Evolutionary conservation across 495 filamentous ascomycete genomes (phyloP).

Genomic region (Chaetomium fimeti): DNA sequence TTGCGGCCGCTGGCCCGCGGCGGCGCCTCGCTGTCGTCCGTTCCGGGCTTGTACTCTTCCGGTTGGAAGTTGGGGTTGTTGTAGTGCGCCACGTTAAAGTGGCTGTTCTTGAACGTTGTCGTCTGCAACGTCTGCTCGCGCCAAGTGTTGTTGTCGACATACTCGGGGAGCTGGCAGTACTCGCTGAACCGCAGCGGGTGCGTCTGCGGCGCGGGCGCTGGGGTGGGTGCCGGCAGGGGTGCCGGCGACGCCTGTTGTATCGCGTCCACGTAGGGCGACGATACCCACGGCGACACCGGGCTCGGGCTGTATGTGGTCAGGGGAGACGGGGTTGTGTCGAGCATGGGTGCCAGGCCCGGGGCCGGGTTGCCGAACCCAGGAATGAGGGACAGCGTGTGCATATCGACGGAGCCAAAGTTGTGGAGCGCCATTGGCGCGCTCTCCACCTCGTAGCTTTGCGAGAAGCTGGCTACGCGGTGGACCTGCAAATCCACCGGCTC

Average conservation of each 20-base stretch:
- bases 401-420: slow-evolving; percentile 38
- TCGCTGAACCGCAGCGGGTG: slow-evolving; percentile 50
- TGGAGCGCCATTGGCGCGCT: slow-evolving; percentile 42
- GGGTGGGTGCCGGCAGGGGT: slow-evolving; percentile 33
- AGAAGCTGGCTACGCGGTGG: slow-evolving; percentile 45
- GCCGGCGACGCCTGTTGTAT: slow-evolving; percentile 25
- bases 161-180: slow-evolving; percentile 45
- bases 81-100: slow-evolving; percentile 81
- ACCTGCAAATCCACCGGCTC: slow-evolving; percentile 56
- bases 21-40: slow-evolving; percentile 39
- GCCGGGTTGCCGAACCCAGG: slow-evolving; percentile 43
- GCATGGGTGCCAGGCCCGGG: slow-evolving; percentile 33
- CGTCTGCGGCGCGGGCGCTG: slow-evolving; percentile 33
- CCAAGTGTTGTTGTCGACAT: slow-evolving; percentile 40
- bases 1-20: slow-evolving; percentile 36
- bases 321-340: slow-evolving; percentile 33
- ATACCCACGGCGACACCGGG: slow-evolving; percentile 44
- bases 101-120: slow-evolving; percentile 58
- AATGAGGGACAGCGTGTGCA: slow-evolving; percentile 48
- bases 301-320: slow-evolving; percentile 41
- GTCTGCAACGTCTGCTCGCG: slow-evolving; percentile 54
- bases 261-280: slow-evolving; percentile 40
- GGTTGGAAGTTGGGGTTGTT: slow-evolving; percentile 84
- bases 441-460: slow-evolving; percentile 41
- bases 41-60: slow-evolving; percentile 54